These are phyloP conservation scores for Bryoerythrophyllum caledonicum DNA, from an alignment of 225 moss, liverwort and hornwort genomes.

Conservation along the genomic window DNA sequence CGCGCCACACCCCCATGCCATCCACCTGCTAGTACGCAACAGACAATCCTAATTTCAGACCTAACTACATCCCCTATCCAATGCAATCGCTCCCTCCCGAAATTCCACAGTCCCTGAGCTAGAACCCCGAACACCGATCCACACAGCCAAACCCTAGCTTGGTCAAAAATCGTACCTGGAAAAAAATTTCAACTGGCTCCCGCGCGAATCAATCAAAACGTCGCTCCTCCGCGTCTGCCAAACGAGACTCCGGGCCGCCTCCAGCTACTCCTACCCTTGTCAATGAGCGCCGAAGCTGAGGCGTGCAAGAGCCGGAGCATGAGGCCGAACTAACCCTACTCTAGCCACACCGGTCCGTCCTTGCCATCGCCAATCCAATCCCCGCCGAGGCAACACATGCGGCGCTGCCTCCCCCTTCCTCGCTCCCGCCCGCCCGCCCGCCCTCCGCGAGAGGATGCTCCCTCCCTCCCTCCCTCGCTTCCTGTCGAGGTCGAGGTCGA, in stretches of 20 bases:
- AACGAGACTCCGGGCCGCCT: neutral
- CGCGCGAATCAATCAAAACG: neutral
- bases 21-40: neutral
- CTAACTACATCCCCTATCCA: neutral
- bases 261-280: neutral
- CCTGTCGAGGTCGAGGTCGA: too few relatives aligned
- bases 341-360: neutral
- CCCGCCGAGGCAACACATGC: neutral
- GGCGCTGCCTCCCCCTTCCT: too few relatives aligned
- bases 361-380: constrained; percentile 13
- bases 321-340: constrained; percentile 3
- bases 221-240: neutral
- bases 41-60: constrained; percentile 19
- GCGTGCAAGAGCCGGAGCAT: neutral
- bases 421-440: too few relatives aligned
- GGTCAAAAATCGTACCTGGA: neutral
- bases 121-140: too few relatives aligned
- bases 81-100: neutral
- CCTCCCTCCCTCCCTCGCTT: too few relatives aligned
- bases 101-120: neutral
- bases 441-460: neutral
- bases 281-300: neutral
- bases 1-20: neutral
- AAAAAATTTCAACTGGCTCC: neutral
- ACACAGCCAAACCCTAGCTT: constrained; percentile 23